Evolutionary conservation across 2,329 filamentous ascomycete species (phyloP), one percentile per base, ranked within the genome.

Genomic region (Metarhizium album): DNA sequence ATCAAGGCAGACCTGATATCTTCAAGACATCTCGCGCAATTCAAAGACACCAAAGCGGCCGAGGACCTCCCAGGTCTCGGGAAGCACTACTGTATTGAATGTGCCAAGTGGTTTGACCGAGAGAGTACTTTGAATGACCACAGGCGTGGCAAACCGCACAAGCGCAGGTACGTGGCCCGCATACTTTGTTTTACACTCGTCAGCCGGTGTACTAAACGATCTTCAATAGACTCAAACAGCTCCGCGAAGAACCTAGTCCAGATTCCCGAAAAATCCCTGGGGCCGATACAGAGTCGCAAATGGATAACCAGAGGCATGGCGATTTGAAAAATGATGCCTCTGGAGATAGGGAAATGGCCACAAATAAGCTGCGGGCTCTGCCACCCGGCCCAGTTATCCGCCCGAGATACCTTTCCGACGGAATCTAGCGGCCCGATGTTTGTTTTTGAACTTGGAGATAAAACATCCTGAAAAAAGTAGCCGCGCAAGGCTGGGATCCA

Each of bases 61-160:
- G 91, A 97, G 64, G 93, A 97, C 62, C 76, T 96, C 35, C 93
- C 93, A 3, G 91, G 83, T 0, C 75, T 96, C 46, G 93, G 93
- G 24, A 77, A 82, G 59, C 84, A 84, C 66, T 97, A 96, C 69
- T 98, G 93, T 68, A 75, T 86, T 16, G 87, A 95, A 69, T 98
- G 93, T 68, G 86, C 93, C 55, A 97, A 95, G 72, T 97, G 88
- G 85, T 97, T 94, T 67, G 91, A 97, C 67, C 86, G 83, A 47
- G 86, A 93, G 58, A 68, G 78, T 60, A 94, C 87, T 59, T 73
- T 95, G 52, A 74, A 77, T 35, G 75, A 80, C 27, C 93, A 98
- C 70, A 75, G 76, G 52, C 88, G 86, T 67, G 89, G 88, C 60
- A 98, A 96, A 72, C 88, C 87, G 57, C 93, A 98, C 71, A 96